A percentile compares a stretch with the other conserved stretches of the same genome.
Evolutionary conservation across 768 basidiomycete species (phyloP).

Genomic region (Tricholoma hemisulphureum): DNA sequence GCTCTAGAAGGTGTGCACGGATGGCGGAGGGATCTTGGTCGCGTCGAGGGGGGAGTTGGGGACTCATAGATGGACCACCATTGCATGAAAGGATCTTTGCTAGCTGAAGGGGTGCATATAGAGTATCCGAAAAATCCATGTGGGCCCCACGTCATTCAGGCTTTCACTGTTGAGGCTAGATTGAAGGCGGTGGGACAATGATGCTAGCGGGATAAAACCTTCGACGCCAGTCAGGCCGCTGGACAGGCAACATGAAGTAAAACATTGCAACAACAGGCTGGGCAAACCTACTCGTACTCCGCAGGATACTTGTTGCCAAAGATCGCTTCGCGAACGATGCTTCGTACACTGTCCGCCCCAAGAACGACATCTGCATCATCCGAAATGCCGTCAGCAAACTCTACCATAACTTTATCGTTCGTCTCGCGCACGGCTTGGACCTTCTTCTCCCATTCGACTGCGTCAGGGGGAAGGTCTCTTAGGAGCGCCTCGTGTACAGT

Average conservation of each 20-base stretch:
- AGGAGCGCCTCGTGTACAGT: slow-evolving; percentile 35
- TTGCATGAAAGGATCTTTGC: slow-evolving; percentile 23
- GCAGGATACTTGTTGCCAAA: slow-evolving; percentile 28
- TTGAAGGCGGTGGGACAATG: slow-evolving; percentile 26
- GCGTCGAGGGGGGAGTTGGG: slow-evolving; percentile 21
- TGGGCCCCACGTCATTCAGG: slow-evolving; percentile 38
- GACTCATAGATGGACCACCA: slow-evolving; percentile 45
- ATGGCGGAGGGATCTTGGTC: slow-evolving; percentile 22
- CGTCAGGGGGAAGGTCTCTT: slow-evolving; percentile 25
- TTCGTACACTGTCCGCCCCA: slow-evolving; percentile 40
- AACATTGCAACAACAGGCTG: neutral
- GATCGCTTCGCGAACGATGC: slow-evolving; percentile 32
- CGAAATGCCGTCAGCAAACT: slow-evolving; percentile 29
- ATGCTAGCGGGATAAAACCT: slow-evolving; percentile 34
- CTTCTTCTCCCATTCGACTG: slow-evolving; percentile 30
- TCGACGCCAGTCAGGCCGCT: slow-evolving; percentile 36
- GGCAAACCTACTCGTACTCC: slow-evolving; percentile 29
- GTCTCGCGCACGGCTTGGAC: slow-evolving; percentile 28
- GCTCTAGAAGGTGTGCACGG: slow-evolving; percentile 28
- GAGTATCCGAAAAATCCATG: slow-evolving; percentile 41
- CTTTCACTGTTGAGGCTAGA: slow-evolving; percentile 27
- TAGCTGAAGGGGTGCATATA: slow-evolving; percentile 15
- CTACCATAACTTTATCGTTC: slow-evolving; percentile 22
- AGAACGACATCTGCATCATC: slow-evolving; percentile 38
- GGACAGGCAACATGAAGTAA: neutral